These are phyloP conservation scores for Hanseniaspora lindneri DNA, from an alignment of 805 yeast genomes.

Conservation along the genomic window DNA sequence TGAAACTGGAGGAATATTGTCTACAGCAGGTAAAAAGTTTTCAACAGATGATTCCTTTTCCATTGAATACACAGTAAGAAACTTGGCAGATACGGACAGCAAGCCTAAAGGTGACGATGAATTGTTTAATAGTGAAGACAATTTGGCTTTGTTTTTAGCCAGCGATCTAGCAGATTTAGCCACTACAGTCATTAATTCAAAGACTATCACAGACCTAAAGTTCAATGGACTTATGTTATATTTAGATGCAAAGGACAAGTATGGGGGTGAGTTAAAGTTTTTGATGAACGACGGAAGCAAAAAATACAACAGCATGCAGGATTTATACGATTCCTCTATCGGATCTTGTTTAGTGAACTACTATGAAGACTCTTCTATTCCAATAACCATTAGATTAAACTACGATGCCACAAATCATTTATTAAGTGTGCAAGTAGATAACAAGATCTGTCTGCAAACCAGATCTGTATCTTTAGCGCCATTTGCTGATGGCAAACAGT, in stretches of 20 bases:
- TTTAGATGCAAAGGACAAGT: conserved; percentile 39
- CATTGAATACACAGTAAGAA: conserved; percentile 12
- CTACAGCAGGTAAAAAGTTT: conserved; percentile 10
- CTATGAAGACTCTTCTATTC: conserved; percentile 59
- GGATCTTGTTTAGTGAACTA: conserved; percentile 43
- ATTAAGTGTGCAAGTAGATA: conserved; percentile 60
- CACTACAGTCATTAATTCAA: not conserved
- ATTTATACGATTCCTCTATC: conserved; percentile 30
- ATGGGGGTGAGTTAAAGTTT: conserved; percentile 44
- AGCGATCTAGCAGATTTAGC: not conserved
- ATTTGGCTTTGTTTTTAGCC: conserved; percentile 11
- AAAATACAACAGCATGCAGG: conserved; percentile 22
- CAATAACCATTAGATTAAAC: conserved; percentile 54
- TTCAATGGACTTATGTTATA: conserved; percentile 56
- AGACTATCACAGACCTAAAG: conserved; percentile 17
- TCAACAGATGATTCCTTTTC: conserved; percentile 4
- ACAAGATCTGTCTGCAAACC: conserved; percentile 58
- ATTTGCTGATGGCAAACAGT: not conserved
- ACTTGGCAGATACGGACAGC: conserved; percentile 1
- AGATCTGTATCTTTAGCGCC: conserved; percentile 39
- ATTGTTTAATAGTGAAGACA: conserved; percentile 9
- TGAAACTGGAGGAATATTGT: conserved; percentile 6
- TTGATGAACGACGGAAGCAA: conserved; percentile 48
- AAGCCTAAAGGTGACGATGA: not conserved
- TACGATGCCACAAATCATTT: conserved; percentile 37